These are phyloP conservation scores for Saraca asoca DNA, from an alignment of 331 rosid genomes.

Conservation along the genomic window DNA sequence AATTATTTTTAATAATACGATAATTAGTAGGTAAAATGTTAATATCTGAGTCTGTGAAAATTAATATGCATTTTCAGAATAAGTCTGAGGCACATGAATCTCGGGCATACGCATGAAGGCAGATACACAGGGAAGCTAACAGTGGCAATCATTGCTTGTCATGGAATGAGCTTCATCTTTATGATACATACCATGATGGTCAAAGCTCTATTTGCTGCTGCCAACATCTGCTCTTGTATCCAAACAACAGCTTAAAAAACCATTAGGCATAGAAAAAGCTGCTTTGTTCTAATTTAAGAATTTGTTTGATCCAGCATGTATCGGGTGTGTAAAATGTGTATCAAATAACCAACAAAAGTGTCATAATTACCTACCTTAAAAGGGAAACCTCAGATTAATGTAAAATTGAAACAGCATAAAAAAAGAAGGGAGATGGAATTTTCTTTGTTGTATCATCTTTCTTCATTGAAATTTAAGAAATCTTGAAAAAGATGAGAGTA, in stretches of 20 bases:
- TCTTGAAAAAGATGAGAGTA: too few species aligned
- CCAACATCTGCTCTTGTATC: conserved; percentile 73
- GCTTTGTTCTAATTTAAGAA: neutral
- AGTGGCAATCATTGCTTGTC: neutral
- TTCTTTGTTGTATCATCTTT: too few species aligned
- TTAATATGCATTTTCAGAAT: too few species aligned
- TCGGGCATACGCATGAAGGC: too few species aligned
- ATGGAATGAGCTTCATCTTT: neutral
- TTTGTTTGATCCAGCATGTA: conserved; percentile 80
- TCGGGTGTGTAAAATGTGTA: conserved; percentile 70
- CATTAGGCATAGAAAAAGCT: conserved; percentile 15
- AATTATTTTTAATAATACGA: too few species aligned
- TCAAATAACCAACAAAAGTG: neutral
- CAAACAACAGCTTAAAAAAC: conserved; percentile 17
- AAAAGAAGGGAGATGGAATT: too few species aligned
- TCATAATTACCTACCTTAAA: neutral
- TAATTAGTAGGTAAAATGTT: too few species aligned
- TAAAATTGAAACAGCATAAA: too few species aligned
- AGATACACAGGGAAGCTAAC: neutral
- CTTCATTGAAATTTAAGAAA: too few species aligned
- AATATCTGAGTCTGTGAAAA: too few species aligned
- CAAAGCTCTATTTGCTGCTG: conserved; percentile 83
- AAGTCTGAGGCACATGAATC: too few species aligned
- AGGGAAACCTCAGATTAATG: neutral
- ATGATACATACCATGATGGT: conserved; percentile 57